A percentile compares a stretch with the other conserved stretches of the same genome.
phyloP scores from a whole-genome alignment of 805 yeast species.

The Zygosaccharomyces bailii region DNA sequence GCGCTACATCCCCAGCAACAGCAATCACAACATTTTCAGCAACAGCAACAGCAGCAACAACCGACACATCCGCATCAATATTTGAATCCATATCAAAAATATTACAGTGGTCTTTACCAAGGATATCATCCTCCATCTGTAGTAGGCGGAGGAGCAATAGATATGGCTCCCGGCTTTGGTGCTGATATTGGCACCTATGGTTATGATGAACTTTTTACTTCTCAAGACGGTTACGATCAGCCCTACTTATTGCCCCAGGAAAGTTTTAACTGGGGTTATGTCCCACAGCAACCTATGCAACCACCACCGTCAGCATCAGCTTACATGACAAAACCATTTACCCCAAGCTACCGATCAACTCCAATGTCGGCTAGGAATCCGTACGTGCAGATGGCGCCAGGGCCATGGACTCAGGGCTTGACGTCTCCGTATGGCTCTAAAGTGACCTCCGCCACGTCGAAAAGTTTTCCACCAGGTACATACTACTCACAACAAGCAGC shows the following conservation, averaged over 20 bases:
- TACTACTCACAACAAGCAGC: constrained; percentile 17
- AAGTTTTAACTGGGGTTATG: constrained; percentile 18
- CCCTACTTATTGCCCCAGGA: constrained; percentile 18
- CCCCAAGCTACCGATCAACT: constrained; percentile 22
- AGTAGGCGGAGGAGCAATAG: constrained; percentile 7
- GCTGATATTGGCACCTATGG: constrained; percentile 12
- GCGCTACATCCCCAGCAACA: constrained; percentile 14
- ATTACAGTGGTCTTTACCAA: constrained; percentile 11
- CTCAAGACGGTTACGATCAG: constrained; percentile 19
- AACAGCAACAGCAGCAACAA: constrained; percentile 12
- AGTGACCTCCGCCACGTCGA: constrained; percentile 16
- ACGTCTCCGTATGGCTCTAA: constrained; percentile 17
- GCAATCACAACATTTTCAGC: constrained; percentile 3
- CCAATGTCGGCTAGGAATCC: constrained; percentile 22
- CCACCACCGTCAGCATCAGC: constrained; percentile 18
- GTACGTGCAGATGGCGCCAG: constrained; percentile 15
- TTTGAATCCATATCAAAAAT: constrained; percentile 14
- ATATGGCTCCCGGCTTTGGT: constrained; percentile 6
- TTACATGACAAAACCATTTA: constrained; percentile 19
- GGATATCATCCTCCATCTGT: constrained; percentile 12
- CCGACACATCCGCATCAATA: constrained; percentile 8
- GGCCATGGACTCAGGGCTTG: constrained; percentile 15
- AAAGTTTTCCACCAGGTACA: constrained; percentile 15
- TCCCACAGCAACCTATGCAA: constrained; percentile 25
- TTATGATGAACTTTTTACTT: constrained; percentile 19